Evolutionary conservation across 352 stramenopile genomes (phyloP), one percentile per base, ranked within the genome.

Genomic region (Pythium aquatile): DNA sequence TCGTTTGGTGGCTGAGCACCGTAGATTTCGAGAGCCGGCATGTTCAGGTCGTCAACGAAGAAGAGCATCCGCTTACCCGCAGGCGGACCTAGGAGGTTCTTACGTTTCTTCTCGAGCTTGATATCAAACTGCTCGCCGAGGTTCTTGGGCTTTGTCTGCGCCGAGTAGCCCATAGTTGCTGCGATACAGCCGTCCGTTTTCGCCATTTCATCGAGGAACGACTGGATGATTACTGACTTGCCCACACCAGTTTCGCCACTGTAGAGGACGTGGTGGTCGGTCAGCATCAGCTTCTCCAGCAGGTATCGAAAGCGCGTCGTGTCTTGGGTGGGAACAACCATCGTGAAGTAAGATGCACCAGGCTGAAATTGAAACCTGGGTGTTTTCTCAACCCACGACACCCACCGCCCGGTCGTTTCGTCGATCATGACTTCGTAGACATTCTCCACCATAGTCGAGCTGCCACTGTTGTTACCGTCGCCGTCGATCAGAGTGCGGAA

Each of bases 321-420:
- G 59, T 98, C 95, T 61, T 92, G 81, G 0, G 95, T 98, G 0
- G 95, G 95, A 2, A 98, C 95, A 16, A 98, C 81, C 81, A 98
- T 94, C 2, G 88, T 87, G 65, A 98, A 98, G 74, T 98, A 98
- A 6, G 92, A 96, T 14, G 87, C 75, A 1, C 66, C 77, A 17
- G 80, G 73, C 20, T 93, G 74, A 61, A 96, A 98, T 3, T 76
- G 83, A 48, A 98, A 98, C 8, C 75, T 71, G 7, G 89, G 90
- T 0, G 94, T 96, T 49, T 97, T 92, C 7, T 91, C 80, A 10
- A 87, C 61, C 95, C 95, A 98, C 17, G 90, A 87, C 6, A 79
- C 61, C 82, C 85, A 94, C n/a, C 81, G 77, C 0, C 79, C 76
- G 9, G 80, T 93, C 5, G 60, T 59, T 56, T 95, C 85, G 46